Evolutionary conservation across 345 rosid genomes (phyloP), one percentile per base, ranked within the genome.

Genomic region (Geranium rotundifolium): DNA sequence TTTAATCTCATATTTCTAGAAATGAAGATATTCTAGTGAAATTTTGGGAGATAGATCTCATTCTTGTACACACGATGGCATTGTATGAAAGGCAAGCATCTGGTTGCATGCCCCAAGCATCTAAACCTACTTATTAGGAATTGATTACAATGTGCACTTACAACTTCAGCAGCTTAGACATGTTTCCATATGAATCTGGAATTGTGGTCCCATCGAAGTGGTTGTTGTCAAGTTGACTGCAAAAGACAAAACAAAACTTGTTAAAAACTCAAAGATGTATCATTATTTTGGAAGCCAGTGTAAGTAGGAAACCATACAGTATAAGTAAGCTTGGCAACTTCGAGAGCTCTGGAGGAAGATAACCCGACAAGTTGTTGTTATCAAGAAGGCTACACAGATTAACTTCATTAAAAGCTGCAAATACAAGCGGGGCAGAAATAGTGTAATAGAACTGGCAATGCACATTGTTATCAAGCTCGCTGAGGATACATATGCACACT

Each of bases 221-320:
- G 85, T 93, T 93, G 75, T 90, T 90, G 72, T 93, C 99, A 52
- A 85, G 79, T 67, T 93, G 99, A 59, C 99, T 93, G 86, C 80
- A 78, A 74, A 68, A 73, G 8, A 17, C 29, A 15, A 30, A 31
- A 29, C 9, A 17, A 23, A 34, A 55, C 0, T 46, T 29, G 52
- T 61, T 31, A 67, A 60, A 1, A 59, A 1, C 60, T 63, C 13
- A 16, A 61, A 18, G 27, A 17, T 54, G 18, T 60, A 39, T 19
- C 19, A 20, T 6, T 29, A 49, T 19, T 46, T 29, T 17, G 12
- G 46, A 37, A 66, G 57, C 58, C 27, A 37, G 46, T 37, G 12
- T 37, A 37, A 68, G 64, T 54, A 58, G 67, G 71, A 71, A 72
- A 72, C 56, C 96, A 54, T 90, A 93, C 99, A 93, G 72, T 69